Percentiles rank a stretch among this genome's conserved stretches.
Conservation (phyloP, 108 stramenopile species). For the Cyclostephanos invisitatus region DNA sequence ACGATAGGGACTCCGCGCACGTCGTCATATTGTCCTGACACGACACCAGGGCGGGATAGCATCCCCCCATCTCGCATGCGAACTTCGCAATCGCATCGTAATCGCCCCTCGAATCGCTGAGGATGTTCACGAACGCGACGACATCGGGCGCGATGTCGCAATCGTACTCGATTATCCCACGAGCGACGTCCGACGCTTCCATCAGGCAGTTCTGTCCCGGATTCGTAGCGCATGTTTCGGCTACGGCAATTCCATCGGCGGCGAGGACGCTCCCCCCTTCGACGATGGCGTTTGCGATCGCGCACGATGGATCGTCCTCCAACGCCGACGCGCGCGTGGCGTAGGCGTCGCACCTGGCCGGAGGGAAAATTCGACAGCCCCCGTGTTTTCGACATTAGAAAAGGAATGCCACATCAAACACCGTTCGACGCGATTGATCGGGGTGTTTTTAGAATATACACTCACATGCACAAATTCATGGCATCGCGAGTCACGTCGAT, state of each 20-base stretch:
- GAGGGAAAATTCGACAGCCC: too few species aligned
- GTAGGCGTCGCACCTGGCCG: not conserved
- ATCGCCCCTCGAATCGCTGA: not conserved
- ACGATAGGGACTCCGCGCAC: not conserved
- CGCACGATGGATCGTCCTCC: not conserved
- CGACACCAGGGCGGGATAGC: not conserved
- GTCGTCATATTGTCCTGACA: too few species aligned
- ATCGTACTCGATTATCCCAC: not conserved
- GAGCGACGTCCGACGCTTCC: not conserved
- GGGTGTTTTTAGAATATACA: too few species aligned
- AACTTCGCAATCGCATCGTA: not conserved
- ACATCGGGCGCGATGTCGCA: not conserved
- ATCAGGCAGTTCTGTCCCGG: not conserved
- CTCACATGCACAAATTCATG: not conserved
- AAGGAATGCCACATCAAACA: too few species aligned
- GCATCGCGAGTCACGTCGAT: not conserved
- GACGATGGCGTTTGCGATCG: not conserved
- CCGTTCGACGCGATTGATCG: too few species aligned
- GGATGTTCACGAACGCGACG: not conserved
- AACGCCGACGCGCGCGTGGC: not conserved
- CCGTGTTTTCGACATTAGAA: too few species aligned
- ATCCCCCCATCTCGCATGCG: not conserved
- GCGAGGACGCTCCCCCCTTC: not conserved
- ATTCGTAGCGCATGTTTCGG: not conserved
- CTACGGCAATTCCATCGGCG: not conserved